Evolutionary conservation across 768 basidiomycete species (phyloP), one percentile per base, ranked within the genome.

Genomic region (Dacryopinax primogenitus): DNA sequence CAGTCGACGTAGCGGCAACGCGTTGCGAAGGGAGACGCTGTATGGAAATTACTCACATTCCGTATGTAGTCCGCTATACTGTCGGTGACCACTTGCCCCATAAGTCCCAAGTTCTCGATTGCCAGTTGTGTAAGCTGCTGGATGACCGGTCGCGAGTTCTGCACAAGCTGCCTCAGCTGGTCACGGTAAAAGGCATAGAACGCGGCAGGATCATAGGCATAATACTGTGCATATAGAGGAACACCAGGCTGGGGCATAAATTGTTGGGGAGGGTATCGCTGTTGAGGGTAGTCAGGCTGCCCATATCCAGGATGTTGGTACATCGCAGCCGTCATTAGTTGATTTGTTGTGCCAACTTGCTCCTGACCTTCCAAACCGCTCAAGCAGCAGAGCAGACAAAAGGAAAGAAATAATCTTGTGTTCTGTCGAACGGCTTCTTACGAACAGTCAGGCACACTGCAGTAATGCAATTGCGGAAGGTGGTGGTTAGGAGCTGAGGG

Each of bases 81-180:
- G 68, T 90, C 83, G 1, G 85, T 85, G 28, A 94, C 88, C 67
- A 90, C 84, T 63, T 86, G 84, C 64, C 86, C 83, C 77, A 85
- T 90, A 44, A 87, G 83, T 1, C 69, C 26, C 37, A 82, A 76
- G 73, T 88, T 87, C 64, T 95, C 89, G 77, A 92, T 88, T 63
- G 96, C 95, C 69, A 90, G 83, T 82, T 93, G 86, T 34, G 96
- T 97, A 16, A 99, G 77, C 67, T 82, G 83, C 77, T 96, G 92
- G 69, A 99, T 99, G 67, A 96, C 85, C 11, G 92, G 88, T 72
- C 93, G 86, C 69, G 93, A 95, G 77, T 98, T 99, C 80, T 93
- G 86, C 63, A 86, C 90, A 68, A 99, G 86, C 68, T 86, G 84
- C 71, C 83, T 78, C 64, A 96, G 84, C 67, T 88, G 85, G 41